phyloP scores from a whole-genome alignment of 208 protist genomes.

The Leishmania amazonensis region DNA sequence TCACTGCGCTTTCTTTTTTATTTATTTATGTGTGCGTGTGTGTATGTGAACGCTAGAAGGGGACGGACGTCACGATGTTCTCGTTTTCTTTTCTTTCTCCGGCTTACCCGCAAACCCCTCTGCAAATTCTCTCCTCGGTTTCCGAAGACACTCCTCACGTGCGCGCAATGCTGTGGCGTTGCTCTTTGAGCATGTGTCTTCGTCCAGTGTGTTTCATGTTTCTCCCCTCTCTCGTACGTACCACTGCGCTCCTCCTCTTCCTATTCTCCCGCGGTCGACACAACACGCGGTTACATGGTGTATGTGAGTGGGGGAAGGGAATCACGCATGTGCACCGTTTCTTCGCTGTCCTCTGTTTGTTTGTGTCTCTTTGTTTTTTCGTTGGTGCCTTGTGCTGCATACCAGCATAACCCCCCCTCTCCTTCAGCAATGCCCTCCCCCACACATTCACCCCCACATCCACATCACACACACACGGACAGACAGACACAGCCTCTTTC shows the following conservation, averaged over 20 bases:
- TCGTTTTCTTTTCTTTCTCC: background rate
- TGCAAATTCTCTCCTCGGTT: background rate
- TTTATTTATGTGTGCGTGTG: background rate
- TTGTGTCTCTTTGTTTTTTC: background rate
- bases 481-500: background rate
- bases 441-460: background rate
- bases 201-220: background rate
- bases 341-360: background rate
- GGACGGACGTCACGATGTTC: background rate
- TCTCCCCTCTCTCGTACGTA: background rate
- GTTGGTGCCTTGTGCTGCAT: background rate
- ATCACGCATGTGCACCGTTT: background rate
- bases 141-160: background rate
- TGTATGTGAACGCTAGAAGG: background rate
- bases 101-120: background rate
- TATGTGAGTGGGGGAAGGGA: background rate
- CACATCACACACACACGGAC: background rate
- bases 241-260: background rate
- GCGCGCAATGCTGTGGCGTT: background rate
- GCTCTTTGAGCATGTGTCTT: background rate
- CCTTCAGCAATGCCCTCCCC: background rate
- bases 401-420: background rate
- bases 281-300: background rate
- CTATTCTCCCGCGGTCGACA: background rate
- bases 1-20: background rate